Evolutionary conservation across 1,139 yeast genomes (phyloP).

Genomic region (Yamadazyma triangularis): DNA sequence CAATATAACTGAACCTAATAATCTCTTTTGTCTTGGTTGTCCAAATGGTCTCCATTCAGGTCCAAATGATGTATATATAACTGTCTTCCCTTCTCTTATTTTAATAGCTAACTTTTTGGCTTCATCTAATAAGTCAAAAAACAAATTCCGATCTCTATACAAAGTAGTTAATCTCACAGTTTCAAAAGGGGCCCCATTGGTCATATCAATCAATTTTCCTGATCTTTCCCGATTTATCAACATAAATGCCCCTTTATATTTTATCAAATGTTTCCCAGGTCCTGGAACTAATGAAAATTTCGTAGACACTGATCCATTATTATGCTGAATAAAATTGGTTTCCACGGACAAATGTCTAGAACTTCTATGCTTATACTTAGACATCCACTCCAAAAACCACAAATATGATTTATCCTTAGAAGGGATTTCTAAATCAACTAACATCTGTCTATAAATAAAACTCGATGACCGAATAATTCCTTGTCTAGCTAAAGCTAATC

Average conservation of each 20-base stretch:
- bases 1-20: conserved; percentile 78
- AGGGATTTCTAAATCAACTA: conserved; percentile 91
- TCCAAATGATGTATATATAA: conserved; percentile 90
- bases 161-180: conserved; percentile 89
- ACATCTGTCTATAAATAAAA: conserved; percentile 72
- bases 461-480: conserved; percentile 62
- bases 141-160: conserved; percentile 72
- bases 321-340: conserved; percentile 83
- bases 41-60: conserved; percentile 99
- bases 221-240: conserved; percentile 86
- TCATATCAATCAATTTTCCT: conserved; percentile 82
- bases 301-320: conserved; percentile 86
- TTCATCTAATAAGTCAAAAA: conserved; percentile 70
- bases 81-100: conserved; percentile 90
- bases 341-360: conserved; percentile 89
- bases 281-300: conserved; percentile 95
- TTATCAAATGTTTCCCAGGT: conserved; percentile 88
- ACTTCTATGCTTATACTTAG: conserved; percentile 65
- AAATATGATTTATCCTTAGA: conserved; percentile 89
- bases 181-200: conserved; percentile 92
- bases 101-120: conserved; percentile 82
- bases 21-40: conserved; percentile 84
- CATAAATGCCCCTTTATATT: conserved; percentile 85
- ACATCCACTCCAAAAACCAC: conserved; percentile 98
- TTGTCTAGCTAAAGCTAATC: conserved; percentile 71